A percentile compares a stretch with the other conserved stretches of the same genome.
Evolutionary conservation across 768 basidiomycete species (phyloP).

Genomic region (Antrodiella citrinella): DNA sequence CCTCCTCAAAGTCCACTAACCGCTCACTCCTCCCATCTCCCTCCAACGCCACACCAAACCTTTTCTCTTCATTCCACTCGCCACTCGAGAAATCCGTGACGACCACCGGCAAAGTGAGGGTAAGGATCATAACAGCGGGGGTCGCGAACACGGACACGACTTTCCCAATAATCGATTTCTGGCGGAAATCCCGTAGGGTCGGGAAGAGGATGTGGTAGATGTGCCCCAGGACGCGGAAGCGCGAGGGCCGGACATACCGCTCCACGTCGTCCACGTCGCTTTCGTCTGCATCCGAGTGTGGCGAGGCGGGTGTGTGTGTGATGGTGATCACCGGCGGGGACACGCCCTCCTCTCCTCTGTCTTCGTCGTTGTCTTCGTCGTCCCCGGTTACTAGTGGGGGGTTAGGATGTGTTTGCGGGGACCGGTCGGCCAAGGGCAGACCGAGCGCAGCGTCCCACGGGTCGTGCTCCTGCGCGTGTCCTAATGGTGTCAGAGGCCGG

Average conservation of each 20-base stretch:
- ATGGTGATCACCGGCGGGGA: conserved; percentile 36
- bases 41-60: conserved; percentile 3
- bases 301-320: conserved; percentile 43
- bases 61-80: conserved; percentile 32
- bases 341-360: background rate
- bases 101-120: conserved; percentile 87
- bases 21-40: conserved; percentile 27
- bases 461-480: conserved; percentile 26
- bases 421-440: conserved; percentile 45
- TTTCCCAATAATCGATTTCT: conserved; percentile 64
- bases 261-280: conserved; percentile 34
- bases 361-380: conserved; percentile 7
- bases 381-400: background rate
- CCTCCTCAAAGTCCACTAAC: conserved; percentile 68
- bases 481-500: conserved; percentile 3
- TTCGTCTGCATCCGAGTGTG: conserved; percentile 6
- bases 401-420: conserved; percentile 16
- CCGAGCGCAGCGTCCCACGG: conserved; percentile 47
- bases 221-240: conserved; percentile 27
- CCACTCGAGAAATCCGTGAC: conserved; percentile 43
- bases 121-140: conserved; percentile 80
- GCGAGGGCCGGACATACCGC: conserved; percentile 31
- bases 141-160: conserved; percentile 74
- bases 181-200: conserved; percentile 63
- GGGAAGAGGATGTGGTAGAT: conserved; percentile 73